Conservation (phyloP, 495 filamentous ascomycete species). For the Hyaloscypha bicolor region DNA sequence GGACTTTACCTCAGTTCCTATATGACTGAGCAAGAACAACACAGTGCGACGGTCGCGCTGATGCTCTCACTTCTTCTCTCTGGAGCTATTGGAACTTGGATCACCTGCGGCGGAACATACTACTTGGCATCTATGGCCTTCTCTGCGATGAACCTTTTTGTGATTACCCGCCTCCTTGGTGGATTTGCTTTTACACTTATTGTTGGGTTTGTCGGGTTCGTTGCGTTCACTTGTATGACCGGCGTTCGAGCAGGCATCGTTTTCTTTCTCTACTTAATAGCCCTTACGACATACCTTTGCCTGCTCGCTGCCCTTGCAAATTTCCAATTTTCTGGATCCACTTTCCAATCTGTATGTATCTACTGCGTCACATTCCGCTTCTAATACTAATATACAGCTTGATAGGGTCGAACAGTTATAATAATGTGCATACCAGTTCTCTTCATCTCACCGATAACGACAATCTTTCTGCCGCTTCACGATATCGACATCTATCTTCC, state of each 20-base stretch:
- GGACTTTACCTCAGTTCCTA: slow-evolving; percentile 59
- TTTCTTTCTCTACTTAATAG: slow-evolving; percentile 51
- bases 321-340: slow-evolving; percentile 56
- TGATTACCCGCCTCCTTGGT: slow-evolving; percentile 57
- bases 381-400: slow-evolving; percentile 20
- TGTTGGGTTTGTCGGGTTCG: slow-evolving; percentile 51
- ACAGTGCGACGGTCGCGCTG: slow-evolving; percentile 56
- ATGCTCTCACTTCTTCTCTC: slow-evolving; percentile 59
- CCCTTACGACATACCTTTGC: slow-evolving; percentile 52
- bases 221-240: slow-evolving; percentile 44
- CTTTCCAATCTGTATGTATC: slow-evolving; percentile 47
- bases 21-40: slow-evolving; percentile 52
- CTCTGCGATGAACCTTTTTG: slow-evolving; percentile 61
- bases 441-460: slow-evolving; percentile 49
- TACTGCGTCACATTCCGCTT: neutral
- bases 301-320: slow-evolving; percentile 53
- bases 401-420: slow-evolving; percentile 17
- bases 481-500: slow-evolving; percentile 50
- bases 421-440: slow-evolving; percentile 46
- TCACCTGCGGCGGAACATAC: slow-evolving; percentile 59
- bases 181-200: slow-evolving; percentile 57
- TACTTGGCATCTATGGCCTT: slow-evolving; percentile 64
- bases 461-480: slow-evolving; percentile 42
- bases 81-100: slow-evolving; percentile 61
- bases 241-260: slow-evolving; percentile 42